These are phyloP conservation scores for Scheffersomyces coipomensis DNA, from an alignment of 805 yeast genomes.

Conservation along the genomic window DNA sequence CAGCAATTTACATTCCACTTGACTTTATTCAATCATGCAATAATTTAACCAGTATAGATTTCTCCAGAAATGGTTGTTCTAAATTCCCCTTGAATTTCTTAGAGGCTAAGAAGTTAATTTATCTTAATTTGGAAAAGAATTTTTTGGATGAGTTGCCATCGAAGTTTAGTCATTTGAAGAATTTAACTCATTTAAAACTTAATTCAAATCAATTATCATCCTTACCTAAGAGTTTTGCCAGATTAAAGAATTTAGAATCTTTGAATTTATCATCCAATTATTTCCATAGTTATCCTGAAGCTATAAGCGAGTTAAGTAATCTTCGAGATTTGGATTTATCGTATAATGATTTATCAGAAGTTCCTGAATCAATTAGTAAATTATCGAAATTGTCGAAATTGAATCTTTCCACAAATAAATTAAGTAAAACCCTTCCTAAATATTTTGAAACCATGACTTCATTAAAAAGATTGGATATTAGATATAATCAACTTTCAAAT, in stretches of 20 bases:
- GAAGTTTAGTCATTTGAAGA: slow-evolving; percentile 50
- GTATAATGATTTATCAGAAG: slow-evolving; percentile 62
- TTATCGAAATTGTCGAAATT: slow-evolving; percentile 64
- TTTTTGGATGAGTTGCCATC: slow-evolving; percentile 64
- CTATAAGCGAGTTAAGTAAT: slow-evolving; percentile 56
- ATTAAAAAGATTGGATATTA: slow-evolving; percentile 71
- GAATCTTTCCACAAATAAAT: slow-evolving; percentile 70
- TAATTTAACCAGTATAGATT: slow-evolving; percentile 64
- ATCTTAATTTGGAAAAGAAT: slow-evolving; percentile 76
- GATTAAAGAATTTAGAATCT: slow-evolving; percentile 50
- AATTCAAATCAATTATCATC: slow-evolving; percentile 71
- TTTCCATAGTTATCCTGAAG: slow-evolving; percentile 61
- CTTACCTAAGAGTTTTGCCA: slow-evolving; percentile 62
- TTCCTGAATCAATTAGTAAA: slow-evolving; percentile 64
- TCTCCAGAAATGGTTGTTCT: slow-evolving; percentile 70
- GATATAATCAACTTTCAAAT: slow-evolving; percentile 62
- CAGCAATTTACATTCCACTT: slow-evolving; percentile 77
- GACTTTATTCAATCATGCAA: slow-evolving; percentile 85
- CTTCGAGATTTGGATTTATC: slow-evolving; percentile 74
- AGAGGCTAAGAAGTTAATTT: slow-evolving; percentile 63
- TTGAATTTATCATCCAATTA: slow-evolving; percentile 80
- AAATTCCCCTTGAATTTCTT: slow-evolving; percentile 72
- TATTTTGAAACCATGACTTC: slow-evolving; percentile 52
- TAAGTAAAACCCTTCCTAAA: slow-evolving; percentile 51
- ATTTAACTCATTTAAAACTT: slow-evolving; percentile 58